Evolutionary conservation across 176 grass and related monocot species (phyloP).

Genomic region (Aegilops umbellulata): DNA sequence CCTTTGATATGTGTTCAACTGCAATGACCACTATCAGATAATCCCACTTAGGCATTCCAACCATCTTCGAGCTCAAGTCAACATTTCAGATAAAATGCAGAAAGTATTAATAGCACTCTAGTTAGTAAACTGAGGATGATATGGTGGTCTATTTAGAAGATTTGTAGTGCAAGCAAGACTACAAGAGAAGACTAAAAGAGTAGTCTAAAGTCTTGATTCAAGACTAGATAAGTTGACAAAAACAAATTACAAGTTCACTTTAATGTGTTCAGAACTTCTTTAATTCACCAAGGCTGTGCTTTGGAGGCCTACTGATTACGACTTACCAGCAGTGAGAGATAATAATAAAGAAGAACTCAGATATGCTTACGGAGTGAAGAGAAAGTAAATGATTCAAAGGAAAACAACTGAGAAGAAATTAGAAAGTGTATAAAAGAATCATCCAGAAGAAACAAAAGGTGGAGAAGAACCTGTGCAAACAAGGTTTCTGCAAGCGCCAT

Average conservation of each 20-base stretch:
- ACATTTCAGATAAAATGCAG: background rate
- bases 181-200: background rate
- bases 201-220: background rate
- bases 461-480: conserved; percentile 75
- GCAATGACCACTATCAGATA: background rate
- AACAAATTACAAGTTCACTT: conserved; percentile 5
- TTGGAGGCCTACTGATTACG: background rate
- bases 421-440: background rate
- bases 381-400: background rate
- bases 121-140: background rate
- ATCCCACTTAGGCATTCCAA: background rate
- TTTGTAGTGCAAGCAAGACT: background rate
- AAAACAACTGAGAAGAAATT: background rate
- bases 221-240: background rate
- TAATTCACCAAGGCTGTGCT: background rate
- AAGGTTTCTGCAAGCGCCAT: conserved; percentile 94
- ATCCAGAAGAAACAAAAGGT: background rate
- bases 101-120: background rate
- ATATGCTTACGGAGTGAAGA: background rate
- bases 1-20: background rate
- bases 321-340: background rate
- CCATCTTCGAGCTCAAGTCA: background rate
- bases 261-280: background rate
- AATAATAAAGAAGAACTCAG: background rate
- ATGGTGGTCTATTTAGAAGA: background rate